Evolutionary conservation across 1,284 basidiomycete species (phyloP), one percentile per base, ranked within the genome.

Genomic region (Ceratobasidium sp.): DNA sequence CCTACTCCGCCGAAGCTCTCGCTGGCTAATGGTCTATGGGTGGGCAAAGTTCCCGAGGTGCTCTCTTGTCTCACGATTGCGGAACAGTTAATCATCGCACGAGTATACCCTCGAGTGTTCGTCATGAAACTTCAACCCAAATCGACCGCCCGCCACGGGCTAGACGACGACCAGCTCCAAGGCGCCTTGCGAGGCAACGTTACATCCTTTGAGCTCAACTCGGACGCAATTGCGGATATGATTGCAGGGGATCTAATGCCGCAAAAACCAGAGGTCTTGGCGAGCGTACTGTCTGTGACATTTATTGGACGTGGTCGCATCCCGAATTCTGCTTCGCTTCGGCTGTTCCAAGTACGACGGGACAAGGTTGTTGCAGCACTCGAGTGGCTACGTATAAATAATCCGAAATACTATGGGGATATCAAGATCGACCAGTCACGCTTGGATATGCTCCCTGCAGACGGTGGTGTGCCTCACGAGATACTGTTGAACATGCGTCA

Each of bases 1-100:
- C 15, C 58, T 61, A 15, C 20, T 28, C 63, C 67, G 6, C 83
- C 84, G 5, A 80, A 76, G 15, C 80, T 83, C n/a, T 80, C 83
- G 2, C 80, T 86, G 0, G 84, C 83, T 20, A 87, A 86, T 72
- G 73, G 81, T 13, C 80, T 86, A 79, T 86, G 86, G 85, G 83
- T 86, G 53, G 85, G 86, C 0, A 71, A 80, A 5, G 71, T 85
- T 18, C 85, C 85, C 0, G 44, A 53, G 10, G 79, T 81, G 33
- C 79, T 86, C 0, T 0, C 75, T 12, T 61, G 66, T 7, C 79
- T 86, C 7, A 84, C 83, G 0, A 49, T 86, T 7, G 77, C 82
- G 1, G 84, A 85, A 76, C 81, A 82, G 33, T 63, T 86, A 0
- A 79, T 86, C 0, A 80, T 86, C 49, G 81, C 82, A 10, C 9